Evolutionary conservation across 192 early-diverging fungal genomes (phyloP).

Genomic region (Rhizoclosmatium globosum): DNA sequence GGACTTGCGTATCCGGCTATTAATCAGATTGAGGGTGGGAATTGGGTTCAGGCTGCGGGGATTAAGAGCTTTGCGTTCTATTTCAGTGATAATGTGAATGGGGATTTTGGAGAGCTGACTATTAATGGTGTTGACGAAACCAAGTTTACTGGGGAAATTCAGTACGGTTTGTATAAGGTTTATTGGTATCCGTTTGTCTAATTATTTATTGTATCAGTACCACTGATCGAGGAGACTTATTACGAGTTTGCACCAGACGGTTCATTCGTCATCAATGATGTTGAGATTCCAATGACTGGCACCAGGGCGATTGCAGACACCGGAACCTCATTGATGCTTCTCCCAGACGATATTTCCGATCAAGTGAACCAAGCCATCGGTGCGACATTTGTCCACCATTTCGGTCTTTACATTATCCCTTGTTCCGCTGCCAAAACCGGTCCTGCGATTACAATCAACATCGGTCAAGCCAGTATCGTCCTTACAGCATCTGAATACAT

Average conservation of each 20-base stretch:
- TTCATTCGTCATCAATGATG: background rate
- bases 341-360: constrained; percentile 28
- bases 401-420: background rate
- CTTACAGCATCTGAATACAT: constrained; percentile 35
- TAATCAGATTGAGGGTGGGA: constrained; percentile 40
- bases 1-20: constrained; percentile 47
- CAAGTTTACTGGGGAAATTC: constrained; percentile 59
- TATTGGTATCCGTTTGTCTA: background rate
- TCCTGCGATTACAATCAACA: constrained; percentile 22
- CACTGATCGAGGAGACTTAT: background rate
- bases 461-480: constrained; percentile 1
- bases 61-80: constrained; percentile 56
- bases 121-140: constrained; percentile 59
- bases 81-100: constrained; percentile 46
- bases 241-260: constrained; percentile 24
- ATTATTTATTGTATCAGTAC: constrained; percentile 10
- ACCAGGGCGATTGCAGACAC: constrained; percentile 46
- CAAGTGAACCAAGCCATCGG: constrained; percentile 46
- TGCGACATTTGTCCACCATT: constrained; percentile 33
- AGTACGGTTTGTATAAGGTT: constrained; percentile 34
- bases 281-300: background rate
- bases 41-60: constrained; percentile 26
- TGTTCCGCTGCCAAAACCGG: constrained; percentile 27
- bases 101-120: constrained; percentile 58
- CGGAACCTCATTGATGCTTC: constrained; percentile 44